phyloP scores from a whole-genome alignment of 352 stramenopile species.

The Globisporangium paddicum region DNA sequence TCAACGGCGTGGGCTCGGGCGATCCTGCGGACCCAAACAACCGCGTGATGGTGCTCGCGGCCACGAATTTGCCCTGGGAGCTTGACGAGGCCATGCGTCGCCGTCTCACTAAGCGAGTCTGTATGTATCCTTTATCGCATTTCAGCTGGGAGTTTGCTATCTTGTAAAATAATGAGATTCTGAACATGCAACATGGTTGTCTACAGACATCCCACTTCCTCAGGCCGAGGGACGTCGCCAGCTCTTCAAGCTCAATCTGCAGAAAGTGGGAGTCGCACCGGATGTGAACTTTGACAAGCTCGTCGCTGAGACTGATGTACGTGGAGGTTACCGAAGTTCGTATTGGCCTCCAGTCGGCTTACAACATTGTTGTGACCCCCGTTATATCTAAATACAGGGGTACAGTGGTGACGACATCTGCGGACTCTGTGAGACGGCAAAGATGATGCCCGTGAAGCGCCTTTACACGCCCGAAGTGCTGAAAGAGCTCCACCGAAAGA shows the following conservation, averaged over 20 bases:
- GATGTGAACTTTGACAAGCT: constrained; percentile 77
- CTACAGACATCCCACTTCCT: constrained; percentile 47
- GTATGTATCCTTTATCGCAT: constrained; percentile 18
- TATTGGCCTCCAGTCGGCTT: no score
- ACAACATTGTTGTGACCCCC: constrained; percentile 10
- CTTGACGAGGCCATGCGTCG: constrained; percentile 94
- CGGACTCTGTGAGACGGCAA: constrained; percentile 62
- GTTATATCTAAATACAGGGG: constrained; percentile 16
- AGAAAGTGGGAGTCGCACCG: constrained; percentile 68
- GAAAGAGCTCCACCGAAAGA: constrained; percentile 47
- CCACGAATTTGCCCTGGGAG: constrained; percentile 97
- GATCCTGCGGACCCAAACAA: constrained; percentile 22
- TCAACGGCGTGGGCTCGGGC: constrained; percentile 87
- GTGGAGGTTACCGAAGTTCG: not conserved
- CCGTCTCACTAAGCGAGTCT: constrained; percentile 95
- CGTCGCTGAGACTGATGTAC: constrained; percentile 61
- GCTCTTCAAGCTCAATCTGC: constrained; percentile 76
- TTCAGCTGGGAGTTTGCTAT: not conserved
- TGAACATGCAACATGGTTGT: not conserved
- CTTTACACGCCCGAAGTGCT: constrained; percentile 71
- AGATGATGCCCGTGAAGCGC: constrained; percentile 78
- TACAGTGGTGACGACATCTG: constrained; percentile 61
- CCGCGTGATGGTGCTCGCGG: constrained; percentile 91
- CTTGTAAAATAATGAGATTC: not conserved
- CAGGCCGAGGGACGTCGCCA: constrained; percentile 47